These are phyloP conservation scores for Rhodotorula sp. DNA, from an alignment of 1,284 basidiomycete genomes.

Conservation along the genomic window DNA sequence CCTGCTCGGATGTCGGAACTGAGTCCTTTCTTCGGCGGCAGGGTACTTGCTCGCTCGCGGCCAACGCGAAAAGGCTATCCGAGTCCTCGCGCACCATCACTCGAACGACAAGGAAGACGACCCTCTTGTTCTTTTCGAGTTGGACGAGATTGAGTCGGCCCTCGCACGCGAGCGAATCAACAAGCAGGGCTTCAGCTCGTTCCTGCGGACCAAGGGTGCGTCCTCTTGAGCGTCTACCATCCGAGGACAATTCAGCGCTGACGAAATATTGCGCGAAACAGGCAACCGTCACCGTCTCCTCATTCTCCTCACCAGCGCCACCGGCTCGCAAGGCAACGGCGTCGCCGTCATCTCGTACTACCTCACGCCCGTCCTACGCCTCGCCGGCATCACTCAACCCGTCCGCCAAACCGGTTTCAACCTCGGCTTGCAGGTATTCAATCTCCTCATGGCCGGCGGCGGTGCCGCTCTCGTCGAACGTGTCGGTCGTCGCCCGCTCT, in stretches of 20 bases:
- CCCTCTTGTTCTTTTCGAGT: conserved; percentile 68
- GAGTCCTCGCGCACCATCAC: conserved; percentile 45
- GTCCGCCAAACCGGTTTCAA: conserved; percentile 62
- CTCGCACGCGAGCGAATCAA: conserved; percentile 56
- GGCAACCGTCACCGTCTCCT: conserved; percentile 56
- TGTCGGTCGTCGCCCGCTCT: conserved; percentile 61
- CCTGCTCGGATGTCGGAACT: too few relatives aligned
- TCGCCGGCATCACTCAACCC: conserved; percentile 36
- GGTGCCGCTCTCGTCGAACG: conserved; percentile 57
- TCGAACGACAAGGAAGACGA: conserved; percentile 52
- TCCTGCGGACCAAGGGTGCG: conserved; percentile 58
- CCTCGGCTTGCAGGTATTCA: conserved; percentile 62
- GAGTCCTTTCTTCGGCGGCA: not conserved
- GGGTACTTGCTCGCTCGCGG: conserved; percentile 17
- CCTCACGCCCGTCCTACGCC: conserved; percentile 26
- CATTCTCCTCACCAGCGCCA: conserved; percentile 48
- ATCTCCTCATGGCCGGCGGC: conserved; percentile 57
- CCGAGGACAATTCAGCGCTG: too few relatives aligned
- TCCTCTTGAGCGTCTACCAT: conserved; percentile 52
- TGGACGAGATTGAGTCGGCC: conserved; percentile 71
- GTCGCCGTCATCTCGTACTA: conserved; percentile 19
- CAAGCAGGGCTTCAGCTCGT: conserved; percentile 57
- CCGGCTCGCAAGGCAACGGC: conserved; percentile 48
- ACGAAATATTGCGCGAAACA: too few relatives aligned
- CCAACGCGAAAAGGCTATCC: conserved; percentile 44